These are phyloP conservation scores for Cutaneotrichosporon mucoides DNA, from an alignment of 1,284 basidiomycete genomes.

Conservation along the genomic window DNA sequence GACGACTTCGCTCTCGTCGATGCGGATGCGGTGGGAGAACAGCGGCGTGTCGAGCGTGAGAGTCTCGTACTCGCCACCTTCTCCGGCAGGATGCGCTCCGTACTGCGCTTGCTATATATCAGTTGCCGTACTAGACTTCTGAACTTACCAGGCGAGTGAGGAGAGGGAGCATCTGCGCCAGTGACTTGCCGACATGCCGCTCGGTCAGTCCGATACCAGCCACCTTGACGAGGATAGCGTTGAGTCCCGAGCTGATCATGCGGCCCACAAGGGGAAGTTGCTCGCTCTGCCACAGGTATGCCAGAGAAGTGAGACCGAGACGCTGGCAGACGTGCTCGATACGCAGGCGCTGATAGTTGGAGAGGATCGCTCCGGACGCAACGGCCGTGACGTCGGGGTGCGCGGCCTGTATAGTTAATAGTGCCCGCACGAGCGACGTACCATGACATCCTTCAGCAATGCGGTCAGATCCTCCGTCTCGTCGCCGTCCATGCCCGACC, in stretches of 20 bases:
- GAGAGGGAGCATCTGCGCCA: conserved; percentile 70
- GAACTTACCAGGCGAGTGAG: conserved; percentile 65
- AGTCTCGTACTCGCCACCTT: conserved; percentile 98
- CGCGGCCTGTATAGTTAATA: conserved; percentile 52
- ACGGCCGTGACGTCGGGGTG: conserved; percentile 85
- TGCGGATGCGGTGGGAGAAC: conserved; percentile 70
- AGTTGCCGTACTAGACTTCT: neutral
- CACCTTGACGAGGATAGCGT: conserved; percentile 89
- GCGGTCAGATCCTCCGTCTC: conserved; percentile 92
- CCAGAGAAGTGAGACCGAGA: conserved; percentile 73
- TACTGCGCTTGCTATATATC: conserved; percentile 66
- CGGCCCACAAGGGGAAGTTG: conserved; percentile 78
- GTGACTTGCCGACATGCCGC: conserved; percentile 72
- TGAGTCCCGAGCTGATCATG: conserved; percentile 77
- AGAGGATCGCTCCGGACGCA: conserved; percentile 93
- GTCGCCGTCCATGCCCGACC: conserved; percentile 64
- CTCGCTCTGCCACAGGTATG: conserved; percentile 90
- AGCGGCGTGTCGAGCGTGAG: conserved; percentile 85
- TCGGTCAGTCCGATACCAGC: conserved; percentile 85
- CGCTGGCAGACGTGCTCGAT: conserved; percentile 96
- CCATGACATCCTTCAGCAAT: conserved; percentile 76
- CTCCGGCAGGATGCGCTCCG: conserved; percentile 91
- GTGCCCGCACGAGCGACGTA: conserved; percentile 40
- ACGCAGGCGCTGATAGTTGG: conserved; percentile 92
- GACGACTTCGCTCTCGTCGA: conserved; percentile 66